Conservation (phyloP, 2,329 filamentous ascomycete genomes). For the Chaetothyriales sp. region DNA sequence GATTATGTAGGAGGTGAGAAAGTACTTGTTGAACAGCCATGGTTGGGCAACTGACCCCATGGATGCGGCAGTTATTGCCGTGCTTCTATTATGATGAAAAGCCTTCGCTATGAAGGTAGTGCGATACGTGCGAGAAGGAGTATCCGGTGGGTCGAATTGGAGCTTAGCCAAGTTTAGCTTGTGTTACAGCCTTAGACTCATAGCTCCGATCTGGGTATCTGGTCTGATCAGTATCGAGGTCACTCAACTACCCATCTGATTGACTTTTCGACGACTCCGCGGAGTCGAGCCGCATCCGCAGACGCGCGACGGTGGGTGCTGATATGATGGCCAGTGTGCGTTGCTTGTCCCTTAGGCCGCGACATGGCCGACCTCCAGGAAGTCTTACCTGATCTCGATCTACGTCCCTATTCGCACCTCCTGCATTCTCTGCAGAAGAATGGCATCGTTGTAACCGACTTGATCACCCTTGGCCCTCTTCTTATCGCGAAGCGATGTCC, state of each 20-base stretch:
- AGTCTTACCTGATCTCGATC: slow-evolving; percentile 68
- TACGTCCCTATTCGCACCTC: slow-evolving; percentile 57
- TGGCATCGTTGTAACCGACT: slow-evolving; percentile 63
- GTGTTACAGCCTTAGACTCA: background rate
- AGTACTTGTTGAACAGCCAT: slow-evolving; percentile 31
- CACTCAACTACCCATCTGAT: no score
- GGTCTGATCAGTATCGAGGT: no score
- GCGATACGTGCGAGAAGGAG: background rate
- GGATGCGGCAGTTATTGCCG: background rate
- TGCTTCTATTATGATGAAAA: background rate
- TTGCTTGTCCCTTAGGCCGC: background rate
- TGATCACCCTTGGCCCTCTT: slow-evolving; percentile 67
- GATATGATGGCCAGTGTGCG: background rate
- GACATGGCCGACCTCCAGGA: slow-evolving; percentile 72
- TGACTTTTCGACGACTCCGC: background rate
- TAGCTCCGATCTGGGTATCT: no score
- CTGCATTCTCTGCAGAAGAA: slow-evolving; percentile 68
- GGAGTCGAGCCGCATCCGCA: background rate
- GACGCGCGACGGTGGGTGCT: background rate
- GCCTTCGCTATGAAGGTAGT: background rate
- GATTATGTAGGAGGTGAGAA: slow-evolving; percentile 1
- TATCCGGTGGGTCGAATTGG: background rate
- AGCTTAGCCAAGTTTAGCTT: no score
- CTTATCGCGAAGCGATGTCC: slow-evolving; percentile 78
- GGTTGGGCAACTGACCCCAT: slow-evolving; percentile 18